These are phyloP conservation scores for Coemansia sp. DNA, from an alignment of 192 early-diverging fungal species.

Conservation along the genomic window DNA sequence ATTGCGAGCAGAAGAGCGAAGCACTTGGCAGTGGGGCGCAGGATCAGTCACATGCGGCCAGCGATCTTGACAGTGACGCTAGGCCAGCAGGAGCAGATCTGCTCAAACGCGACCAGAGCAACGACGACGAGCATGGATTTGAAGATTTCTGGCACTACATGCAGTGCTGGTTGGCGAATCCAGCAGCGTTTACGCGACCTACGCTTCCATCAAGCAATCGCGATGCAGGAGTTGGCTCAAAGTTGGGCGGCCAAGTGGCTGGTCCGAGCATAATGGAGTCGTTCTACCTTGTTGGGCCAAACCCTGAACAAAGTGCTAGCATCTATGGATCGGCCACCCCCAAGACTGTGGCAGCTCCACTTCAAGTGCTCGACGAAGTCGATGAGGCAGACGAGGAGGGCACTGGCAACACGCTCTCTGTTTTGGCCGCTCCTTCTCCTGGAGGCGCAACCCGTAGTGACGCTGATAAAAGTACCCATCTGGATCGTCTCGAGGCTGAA, in stretches of 20 bases:
- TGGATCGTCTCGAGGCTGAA: constrained; percentile 16
- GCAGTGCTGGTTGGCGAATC: constrained; percentile 55
- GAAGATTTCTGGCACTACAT: constrained; percentile 59
- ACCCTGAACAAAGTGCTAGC: constrained; percentile 41
- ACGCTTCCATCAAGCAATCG: constrained; percentile 10
- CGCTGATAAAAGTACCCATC: background rate
- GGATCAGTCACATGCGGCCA: background rate
- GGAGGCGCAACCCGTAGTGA: background rate
- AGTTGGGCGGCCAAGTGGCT: constrained; percentile 6
- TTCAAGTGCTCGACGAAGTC: constrained; percentile 24
- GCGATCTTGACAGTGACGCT: background rate
- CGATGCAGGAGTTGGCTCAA: background rate
- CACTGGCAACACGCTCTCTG: background rate
- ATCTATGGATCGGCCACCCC: constrained; percentile 17
- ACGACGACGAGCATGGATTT: constrained; percentile 43
- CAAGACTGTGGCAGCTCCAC: constrained; percentile 11
- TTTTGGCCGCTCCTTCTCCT: background rate
- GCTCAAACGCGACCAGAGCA: background rate
- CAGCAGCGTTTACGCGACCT: constrained; percentile 45
- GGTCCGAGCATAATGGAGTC: constrained; percentile 50
- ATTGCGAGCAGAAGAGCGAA: constrained; percentile 37
- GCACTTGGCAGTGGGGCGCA: background rate
- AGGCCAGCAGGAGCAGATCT: background rate
- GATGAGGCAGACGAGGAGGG: constrained; percentile 20
- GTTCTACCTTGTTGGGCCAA: constrained; percentile 50